Evolutionary conservation across 768 basidiomycete genomes (phyloP), one percentile per base, ranked within the genome.

Genomic region (Tylopilus vinaceipallidus): DNA sequence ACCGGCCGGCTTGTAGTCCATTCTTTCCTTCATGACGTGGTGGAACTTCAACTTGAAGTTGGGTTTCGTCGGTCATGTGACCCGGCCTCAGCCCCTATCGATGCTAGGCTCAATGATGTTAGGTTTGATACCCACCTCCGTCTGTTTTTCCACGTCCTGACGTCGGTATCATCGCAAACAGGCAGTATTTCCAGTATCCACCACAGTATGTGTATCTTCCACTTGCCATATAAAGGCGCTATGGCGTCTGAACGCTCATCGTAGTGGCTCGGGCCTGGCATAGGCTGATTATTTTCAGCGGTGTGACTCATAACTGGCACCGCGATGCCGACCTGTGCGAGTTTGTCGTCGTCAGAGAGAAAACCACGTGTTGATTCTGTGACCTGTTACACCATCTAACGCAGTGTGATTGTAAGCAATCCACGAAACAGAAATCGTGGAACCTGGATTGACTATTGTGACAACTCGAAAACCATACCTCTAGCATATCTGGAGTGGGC

Each of bases 381-480:
- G 49, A 82, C 72, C 55, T 91, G 78, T 45, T 81, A 80, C 30
- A 91, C 73, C 88, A 92, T 90, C 89, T 89, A 92, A 24, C 80
- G 78, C 24, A 92, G 70, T 14, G 81, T 69, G 55, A 88, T 81
- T 7, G 2, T 47, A 3, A 52, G 51, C 17, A 39, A 47, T 41
- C 30, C 20, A 12, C 17, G 7, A 39, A 35, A 45, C n/a, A 16
- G 11, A 38, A 24, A 6, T 19, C 1, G 27, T 30, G 3, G 33
- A 27, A 39, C 24, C 4, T 11, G 32, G 33, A 66, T 81, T 49
- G 50, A 88, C 88, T 88, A 36, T 68, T 62, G 57, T 91, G 89
- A 53, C 81, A 80, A 2, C 89, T 89, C 7, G 80, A 58, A 58
- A 92, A 92, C 88, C 88, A 92, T 3, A 91, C 87, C 62, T 92